These are phyloP conservation scores for Lasiosphaeris hirsuta DNA, from an alignment of 495 filamentous ascomycete species.

Conservation along the genomic window DNA sequence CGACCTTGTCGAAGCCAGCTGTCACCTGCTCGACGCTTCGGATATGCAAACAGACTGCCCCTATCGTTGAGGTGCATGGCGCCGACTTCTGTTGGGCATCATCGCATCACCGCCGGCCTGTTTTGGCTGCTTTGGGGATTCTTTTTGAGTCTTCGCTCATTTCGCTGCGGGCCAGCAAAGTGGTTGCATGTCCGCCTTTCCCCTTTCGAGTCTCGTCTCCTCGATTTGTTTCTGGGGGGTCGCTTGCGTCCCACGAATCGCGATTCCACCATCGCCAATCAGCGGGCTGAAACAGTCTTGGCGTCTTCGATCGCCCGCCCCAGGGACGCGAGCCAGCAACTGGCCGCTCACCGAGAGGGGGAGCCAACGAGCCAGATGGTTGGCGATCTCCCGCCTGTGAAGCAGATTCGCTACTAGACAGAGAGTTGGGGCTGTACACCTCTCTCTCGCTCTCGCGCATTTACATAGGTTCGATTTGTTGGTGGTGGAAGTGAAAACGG, in stretches of 20 bases:
- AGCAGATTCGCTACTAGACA: no score
- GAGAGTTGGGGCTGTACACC: not conserved
- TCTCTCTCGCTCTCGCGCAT: not conserved
- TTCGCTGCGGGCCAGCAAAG: conserved; percentile 1
- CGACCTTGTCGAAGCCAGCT: conserved; percentile 14
- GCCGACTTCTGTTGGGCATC: conserved; percentile 14
- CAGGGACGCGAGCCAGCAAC: not conserved
- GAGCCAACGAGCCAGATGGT: no score
- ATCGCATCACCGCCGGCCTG: conserved; percentile 5
- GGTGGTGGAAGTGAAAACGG: conserved; percentile 1
- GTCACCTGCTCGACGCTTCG: conserved; percentile 13
- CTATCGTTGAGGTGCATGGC: conserved; percentile 11
- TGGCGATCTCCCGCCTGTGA: not conserved
- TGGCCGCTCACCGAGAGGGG: conserved; percentile 11
- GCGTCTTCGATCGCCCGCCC: not conserved
- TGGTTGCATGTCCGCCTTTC: conserved; percentile 13
- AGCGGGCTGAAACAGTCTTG: conserved; percentile 8
- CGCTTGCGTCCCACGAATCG: conserved; percentile 8
- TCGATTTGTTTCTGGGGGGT: not conserved
- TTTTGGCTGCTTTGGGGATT: not conserved
- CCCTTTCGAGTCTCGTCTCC: conserved; percentile 8
- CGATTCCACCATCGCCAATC: conserved; percentile 6
- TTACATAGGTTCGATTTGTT: no score
- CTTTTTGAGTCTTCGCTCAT: conserved; percentile 7
- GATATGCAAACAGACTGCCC: conserved; percentile 13